Base-by-base conservation (phyloP, 768 basidiomycete species). In the Coprinellus micaceus region DNA sequence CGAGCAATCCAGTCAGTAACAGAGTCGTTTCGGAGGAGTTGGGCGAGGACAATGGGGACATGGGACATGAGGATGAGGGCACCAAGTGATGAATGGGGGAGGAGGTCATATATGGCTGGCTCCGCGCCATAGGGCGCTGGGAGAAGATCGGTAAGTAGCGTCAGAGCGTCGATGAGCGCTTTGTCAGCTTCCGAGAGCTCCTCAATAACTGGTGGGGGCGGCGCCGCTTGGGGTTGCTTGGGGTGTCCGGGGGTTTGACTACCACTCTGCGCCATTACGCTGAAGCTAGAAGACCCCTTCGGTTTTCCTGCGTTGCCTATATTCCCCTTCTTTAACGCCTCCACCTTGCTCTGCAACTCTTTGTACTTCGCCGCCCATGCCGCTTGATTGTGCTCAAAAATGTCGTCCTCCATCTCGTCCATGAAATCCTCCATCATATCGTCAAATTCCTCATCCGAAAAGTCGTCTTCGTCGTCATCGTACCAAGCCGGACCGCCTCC, bases 21-120 rank as follows among this genome's bases (percentile, higher is more conserved):
- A 0, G 79, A 79, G 64, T 83, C 82, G 61, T 84, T 84, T 13
- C 82, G 71, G n/a, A 83, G 69, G 9, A 83, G 71, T 26, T 61
- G 65, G 2, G 67, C 76, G 22, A 82, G 70, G 6, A 79, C 60
- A 22, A 75, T 74, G 2, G 82, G 77, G 15, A 82, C 60, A 56
- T 78, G 74, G 3, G 81, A 82, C 13, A 77, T 62, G 26, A 69
- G 66, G 12, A 82, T 64, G 40, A 82, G 61, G 21, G 69, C 62
- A 0, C 71, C 71, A 25, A 81, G 72, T 17, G 76, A 75, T 2
- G 71, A 52, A 60, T 83, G 78, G 0, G 82, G 81, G 2, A 83
- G 66, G 55, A 82, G 64, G 63, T 82, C 81, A 64, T 77, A 83
- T 0, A 64, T 66, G 46, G 75, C 69, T 6, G 79, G 66, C 5